These are phyloP conservation scores for Xylaria nigripes DNA, from an alignment of 495 filamentous ascomycete genomes.

Conservation along the genomic window DNA sequence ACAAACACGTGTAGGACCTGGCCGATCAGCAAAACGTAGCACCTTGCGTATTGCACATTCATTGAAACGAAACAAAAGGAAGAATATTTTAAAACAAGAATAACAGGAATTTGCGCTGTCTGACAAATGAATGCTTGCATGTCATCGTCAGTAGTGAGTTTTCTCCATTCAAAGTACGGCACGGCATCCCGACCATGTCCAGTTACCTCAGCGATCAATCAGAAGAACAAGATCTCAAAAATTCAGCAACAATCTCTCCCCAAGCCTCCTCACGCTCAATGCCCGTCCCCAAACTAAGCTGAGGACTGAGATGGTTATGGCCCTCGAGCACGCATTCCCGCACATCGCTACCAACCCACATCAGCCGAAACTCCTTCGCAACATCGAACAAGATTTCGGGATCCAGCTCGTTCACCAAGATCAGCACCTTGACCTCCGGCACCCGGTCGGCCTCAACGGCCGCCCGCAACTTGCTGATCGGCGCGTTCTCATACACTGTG, in stretches of 20 bases:
- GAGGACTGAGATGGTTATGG: slow-evolving; percentile 40
- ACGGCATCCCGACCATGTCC: no score
- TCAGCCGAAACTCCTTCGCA: slow-evolving; percentile 24
- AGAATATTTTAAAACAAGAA: no score
- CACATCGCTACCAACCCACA: slow-evolving; percentile 23
- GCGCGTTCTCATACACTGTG: slow-evolving; percentile 20
- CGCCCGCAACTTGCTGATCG: slow-evolving; percentile 24
- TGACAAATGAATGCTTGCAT: no score
- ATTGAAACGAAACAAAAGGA: no score
- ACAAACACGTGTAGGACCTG: no score
- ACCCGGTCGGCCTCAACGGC: slow-evolving; percentile 17
- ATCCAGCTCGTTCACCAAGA: slow-evolving; percentile 33
- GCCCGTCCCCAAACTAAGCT: slow-evolving; percentile 27
- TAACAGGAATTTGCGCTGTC: no score
- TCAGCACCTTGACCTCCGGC: slow-evolving; percentile 20
- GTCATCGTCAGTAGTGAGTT: no score
- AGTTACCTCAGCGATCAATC: no score
- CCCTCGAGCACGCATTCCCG: slow-evolving; percentile 26
- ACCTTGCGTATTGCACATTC: no score
- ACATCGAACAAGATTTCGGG: slow-evolving; percentile 29
- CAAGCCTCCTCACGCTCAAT: slow-evolving; percentile 35
- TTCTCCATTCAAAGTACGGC: no score
- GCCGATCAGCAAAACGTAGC: no score
- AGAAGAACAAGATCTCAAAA: slow-evolving; percentile 2
- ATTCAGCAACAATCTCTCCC: slow-evolving; percentile 31